phyloP scores from a whole-genome alignment of 2,329 filamentous ascomycete species.

The Paramyrothecium roridum region DNA sequence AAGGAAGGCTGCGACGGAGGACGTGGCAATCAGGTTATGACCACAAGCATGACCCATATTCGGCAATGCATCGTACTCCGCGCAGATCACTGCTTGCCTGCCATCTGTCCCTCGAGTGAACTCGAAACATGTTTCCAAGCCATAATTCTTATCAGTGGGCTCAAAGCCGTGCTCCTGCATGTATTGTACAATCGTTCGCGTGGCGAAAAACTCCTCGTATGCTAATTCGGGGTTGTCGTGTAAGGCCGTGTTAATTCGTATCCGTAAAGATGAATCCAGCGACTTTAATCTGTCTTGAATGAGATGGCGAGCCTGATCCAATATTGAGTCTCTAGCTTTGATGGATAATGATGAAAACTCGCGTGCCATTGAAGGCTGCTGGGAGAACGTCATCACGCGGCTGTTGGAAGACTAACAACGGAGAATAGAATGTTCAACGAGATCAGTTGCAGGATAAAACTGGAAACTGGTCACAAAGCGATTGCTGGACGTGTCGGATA shows the following conservation, averaged over 20 bases:
- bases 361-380: no score
- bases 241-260: background rate
- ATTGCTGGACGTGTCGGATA: no score
- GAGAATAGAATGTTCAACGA: no score
- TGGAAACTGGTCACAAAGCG: no score
- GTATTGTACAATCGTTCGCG: slow-evolving; percentile 43
- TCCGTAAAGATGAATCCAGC: no score
- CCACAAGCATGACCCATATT: slow-evolving; percentile 43
- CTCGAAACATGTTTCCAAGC: slow-evolving; percentile 49
- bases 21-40: slow-evolving; percentile 41
- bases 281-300: no score
- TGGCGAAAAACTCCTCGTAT: slow-evolving; percentile 49
- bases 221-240: slow-evolving; percentile 44
- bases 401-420: no score
- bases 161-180: slow-evolving; percentile 40
- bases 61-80: slow-evolving; percentile 46
- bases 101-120: slow-evolving; percentile 39
- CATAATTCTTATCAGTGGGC: slow-evolving; percentile 47
- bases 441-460: no score
- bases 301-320: no score
- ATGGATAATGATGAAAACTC: no score
- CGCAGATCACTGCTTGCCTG: slow-evolving; percentile 36
- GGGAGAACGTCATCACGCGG: no score
- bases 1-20: slow-evolving; percentile 36
- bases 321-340: no score